Evolutionary conservation across 2,329 filamentous ascomycete species (phyloP).

Genomic region (Colletotrichum costaricense): DNA sequence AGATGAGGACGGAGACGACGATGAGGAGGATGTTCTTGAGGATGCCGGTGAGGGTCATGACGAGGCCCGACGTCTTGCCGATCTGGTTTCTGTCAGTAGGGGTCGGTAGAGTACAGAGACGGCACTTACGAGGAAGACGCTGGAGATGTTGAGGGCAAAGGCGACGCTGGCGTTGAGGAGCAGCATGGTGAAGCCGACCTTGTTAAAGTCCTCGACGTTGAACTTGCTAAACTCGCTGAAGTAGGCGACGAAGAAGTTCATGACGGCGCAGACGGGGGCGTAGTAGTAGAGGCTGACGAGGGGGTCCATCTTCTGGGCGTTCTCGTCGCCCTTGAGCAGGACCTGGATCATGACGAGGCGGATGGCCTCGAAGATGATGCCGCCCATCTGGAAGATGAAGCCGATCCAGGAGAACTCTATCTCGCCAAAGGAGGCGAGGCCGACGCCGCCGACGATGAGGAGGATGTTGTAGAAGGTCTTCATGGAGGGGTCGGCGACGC

Average conservation of each 20-base stretch:
- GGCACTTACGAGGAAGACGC: conserved; percentile 82
- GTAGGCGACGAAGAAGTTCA: conserved; percentile 79
- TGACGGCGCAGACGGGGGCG: conserved; percentile 83
- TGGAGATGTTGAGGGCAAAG: conserved; percentile 84
- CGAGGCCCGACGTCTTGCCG: conserved; percentile 86
- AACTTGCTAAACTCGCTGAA: conserved; percentile 76
- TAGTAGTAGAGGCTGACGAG: conserved; percentile 92
- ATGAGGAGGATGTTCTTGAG: conserved; percentile 91
- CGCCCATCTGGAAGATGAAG: conserved; percentile 77
- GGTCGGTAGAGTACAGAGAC: too few species aligned
- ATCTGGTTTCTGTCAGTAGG: conserved; percentile 66
- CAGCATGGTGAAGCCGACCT: conserved; percentile 73
- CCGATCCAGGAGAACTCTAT: conserved; percentile 75
- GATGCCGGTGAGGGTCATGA: conserved; percentile 87
- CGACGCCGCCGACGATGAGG: conserved; percentile 64
- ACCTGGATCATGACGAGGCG: conserved; percentile 88
- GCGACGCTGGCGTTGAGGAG: conserved; percentile 81
- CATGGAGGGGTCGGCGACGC: conserved; percentile 59
- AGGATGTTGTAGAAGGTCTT: conserved; percentile 59
- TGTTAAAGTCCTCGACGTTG: conserved; percentile 72
- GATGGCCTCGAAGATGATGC: conserved; percentile 83
- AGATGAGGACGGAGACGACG: conserved; percentile 79
- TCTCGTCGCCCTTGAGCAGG: conserved; percentile 78
- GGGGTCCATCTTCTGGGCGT: conserved; percentile 81
- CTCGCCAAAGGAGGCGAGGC: conserved; percentile 69